These are phyloP conservation scores for Kurtzmaniella cleridarum DNA, from an alignment of 805 yeast species.

Conservation along the genomic window DNA sequence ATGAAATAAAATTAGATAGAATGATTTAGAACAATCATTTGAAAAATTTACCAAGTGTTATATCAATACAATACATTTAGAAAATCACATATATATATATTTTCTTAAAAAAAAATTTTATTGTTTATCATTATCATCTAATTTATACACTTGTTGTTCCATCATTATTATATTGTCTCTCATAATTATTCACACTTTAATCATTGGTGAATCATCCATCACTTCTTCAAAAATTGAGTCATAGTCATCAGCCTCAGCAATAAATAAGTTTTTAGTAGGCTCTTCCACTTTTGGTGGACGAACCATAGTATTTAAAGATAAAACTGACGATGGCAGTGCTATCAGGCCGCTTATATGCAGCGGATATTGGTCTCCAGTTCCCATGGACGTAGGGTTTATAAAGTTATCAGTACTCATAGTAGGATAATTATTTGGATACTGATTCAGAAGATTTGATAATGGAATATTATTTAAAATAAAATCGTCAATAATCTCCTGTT, in stretches of 20 bases:
- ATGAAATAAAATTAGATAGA: too few species aligned
- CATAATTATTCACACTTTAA: constrained; percentile 14
- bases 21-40: too few species aligned
- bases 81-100: neutral
- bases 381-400: too few species aligned
- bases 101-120: constrained; percentile 2
- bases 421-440: neutral
- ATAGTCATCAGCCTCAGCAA: constrained; percentile 7
- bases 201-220: constrained; percentile 17
- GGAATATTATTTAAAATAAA: constrained; percentile 34
- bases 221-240: constrained; percentile 25
- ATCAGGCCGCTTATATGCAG: constrained; percentile 13
- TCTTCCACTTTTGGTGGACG: neutral
- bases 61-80: too few species aligned
- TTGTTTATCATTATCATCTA: neutral
- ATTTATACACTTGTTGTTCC: neutral
- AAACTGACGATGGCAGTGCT: constrained; percentile 32
- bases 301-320: constrained; percentile 16
- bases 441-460: constrained; percentile 6
- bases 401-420: neutral
- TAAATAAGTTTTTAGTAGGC: neutral
- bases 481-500: constrained; percentile 37
- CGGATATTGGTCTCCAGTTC: neutral
- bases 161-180: neutral
- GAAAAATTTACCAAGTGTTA: too few species aligned